Conservation (phyloP, 768 basidiomycete species). For the Paxillus involutus region DNA sequence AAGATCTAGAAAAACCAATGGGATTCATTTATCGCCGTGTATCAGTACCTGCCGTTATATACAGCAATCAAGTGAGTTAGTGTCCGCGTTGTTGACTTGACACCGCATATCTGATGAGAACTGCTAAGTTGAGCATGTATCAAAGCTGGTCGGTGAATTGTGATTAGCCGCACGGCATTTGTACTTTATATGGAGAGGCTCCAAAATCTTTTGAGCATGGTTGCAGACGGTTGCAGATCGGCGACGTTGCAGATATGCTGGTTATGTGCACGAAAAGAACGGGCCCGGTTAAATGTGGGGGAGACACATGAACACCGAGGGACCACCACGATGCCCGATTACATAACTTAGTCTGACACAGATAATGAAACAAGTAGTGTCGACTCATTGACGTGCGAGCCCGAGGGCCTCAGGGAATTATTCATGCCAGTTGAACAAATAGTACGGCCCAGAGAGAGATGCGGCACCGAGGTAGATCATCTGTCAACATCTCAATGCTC, state of each 20-base stretch:
- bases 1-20: background rate
- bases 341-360: too few relatives aligned
- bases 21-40: background rate
- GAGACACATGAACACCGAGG: background rate
- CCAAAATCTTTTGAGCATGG: background rate
- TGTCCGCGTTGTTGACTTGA: conserved; percentile 10
- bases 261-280: background rate
- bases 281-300: background rate
- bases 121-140: background rate
- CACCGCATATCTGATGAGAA: conserved; percentile 20
- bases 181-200: background rate
- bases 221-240: background rate
- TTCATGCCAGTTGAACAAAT: too few relatives aligned
- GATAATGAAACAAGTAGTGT: too few relatives aligned
- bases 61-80: background rate
- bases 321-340: background rate
- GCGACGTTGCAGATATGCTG: background rate
- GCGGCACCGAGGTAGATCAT: too few relatives aligned
- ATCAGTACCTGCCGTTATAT: background rate
- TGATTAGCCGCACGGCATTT: background rate
- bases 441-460: too few relatives aligned
- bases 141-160: background rate
- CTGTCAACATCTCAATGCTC: too few relatives aligned
- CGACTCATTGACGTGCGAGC: too few relatives aligned
- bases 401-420: too few relatives aligned